Percentiles rank a stretch among this genome's conserved stretches.
phyloP scores from a whole-genome alignment of 768 basidiomycete genomes.

The Trametes cinnabarina region DNA sequence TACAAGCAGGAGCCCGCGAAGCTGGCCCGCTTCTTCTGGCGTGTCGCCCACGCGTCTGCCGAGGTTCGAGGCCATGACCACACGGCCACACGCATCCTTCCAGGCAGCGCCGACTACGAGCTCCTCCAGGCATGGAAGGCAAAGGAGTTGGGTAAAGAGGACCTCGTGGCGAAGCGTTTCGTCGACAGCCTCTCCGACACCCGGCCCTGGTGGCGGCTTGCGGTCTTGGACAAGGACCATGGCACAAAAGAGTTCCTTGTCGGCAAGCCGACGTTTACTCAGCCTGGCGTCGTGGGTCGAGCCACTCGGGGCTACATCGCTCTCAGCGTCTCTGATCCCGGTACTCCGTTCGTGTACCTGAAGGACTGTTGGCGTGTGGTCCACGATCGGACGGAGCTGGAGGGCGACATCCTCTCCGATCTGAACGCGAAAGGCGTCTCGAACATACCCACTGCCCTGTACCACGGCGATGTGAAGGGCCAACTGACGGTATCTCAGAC shows the following conservation, averaged over 20 bases:
- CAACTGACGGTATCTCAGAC: no score
- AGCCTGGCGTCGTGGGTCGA: background rate
- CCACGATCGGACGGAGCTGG: background rate
- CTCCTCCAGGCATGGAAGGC: background rate
- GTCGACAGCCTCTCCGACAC: background rate
- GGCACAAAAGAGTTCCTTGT: background rate
- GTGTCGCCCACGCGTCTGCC: background rate
- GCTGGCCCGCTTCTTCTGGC: constrained; percentile 3
- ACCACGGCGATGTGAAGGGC: background rate
- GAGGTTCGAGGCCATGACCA: background rate
- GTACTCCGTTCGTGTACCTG: constrained; percentile 1
- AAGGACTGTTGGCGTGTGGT: constrained; percentile 17
- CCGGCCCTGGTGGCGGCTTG: background rate
- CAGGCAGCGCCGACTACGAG: background rate
- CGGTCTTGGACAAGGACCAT: background rate
- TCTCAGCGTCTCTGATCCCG: background rate
- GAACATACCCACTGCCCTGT: background rate
- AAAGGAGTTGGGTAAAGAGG: background rate
- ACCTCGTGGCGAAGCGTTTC: background rate
- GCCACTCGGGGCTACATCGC: constrained; percentile 4
- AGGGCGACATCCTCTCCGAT: background rate
- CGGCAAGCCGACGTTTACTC: background rate
- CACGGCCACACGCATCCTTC: background rate
- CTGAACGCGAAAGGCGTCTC: background rate
- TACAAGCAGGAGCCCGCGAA: background rate